Evolutionary conservation across 768 basidiomycete genomes (phyloP).

Genomic region (Aureoboletus auriporus): DNA sequence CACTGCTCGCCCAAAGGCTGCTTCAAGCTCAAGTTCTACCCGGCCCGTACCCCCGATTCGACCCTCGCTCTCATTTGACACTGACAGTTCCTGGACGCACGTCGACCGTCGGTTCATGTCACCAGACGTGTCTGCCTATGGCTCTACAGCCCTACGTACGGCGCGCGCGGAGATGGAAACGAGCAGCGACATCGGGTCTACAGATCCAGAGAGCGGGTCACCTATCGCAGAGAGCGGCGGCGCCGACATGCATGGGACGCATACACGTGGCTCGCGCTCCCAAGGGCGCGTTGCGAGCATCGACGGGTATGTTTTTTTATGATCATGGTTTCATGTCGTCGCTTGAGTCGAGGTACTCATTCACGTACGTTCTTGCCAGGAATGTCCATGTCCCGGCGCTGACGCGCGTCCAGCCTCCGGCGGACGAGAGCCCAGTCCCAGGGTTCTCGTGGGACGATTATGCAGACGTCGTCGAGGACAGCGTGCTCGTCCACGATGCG

Average conservation of each 20-base stretch:
- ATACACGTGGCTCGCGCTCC: slow-evolving; percentile 20
- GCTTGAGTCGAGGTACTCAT: too few species aligned
- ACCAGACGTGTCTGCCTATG: too few species aligned
- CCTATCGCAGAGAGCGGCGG: slow-evolving; percentile 29
- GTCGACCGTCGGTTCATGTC: slow-evolving; percentile 41
- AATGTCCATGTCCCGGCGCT: slow-evolving; percentile 45
- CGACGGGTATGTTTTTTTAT: slow-evolving; percentile 55
- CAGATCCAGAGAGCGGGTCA: slow-evolving; percentile 37
- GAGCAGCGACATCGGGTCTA: slow-evolving; percentile 52
- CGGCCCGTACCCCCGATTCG: background rate
- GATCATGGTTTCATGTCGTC: background rate
- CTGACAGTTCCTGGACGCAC: slow-evolving; percentile 69
- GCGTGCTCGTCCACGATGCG: slow-evolving; percentile 47
- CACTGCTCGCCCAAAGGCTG: background rate
- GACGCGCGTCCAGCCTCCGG: slow-evolving; percentile 56
- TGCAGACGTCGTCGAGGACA: slow-evolving; percentile 51
- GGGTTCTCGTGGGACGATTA: slow-evolving; percentile 79
- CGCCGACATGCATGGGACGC: slow-evolving; percentile 29
- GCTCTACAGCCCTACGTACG: too few species aligned
- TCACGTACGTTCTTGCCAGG: too few species aligned
- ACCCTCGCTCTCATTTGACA: slow-evolving; percentile 33
- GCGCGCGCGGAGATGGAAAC: slow-evolving; percentile 26
- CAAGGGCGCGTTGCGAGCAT: slow-evolving; percentile 36
- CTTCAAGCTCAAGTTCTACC: too few species aligned
- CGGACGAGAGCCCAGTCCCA: slow-evolving; percentile 54